These are phyloP conservation scores for Aureobasidium subglaciale DNA, from an alignment of 2,329 filamentous ascomycete genomes.

Conservation along the genomic window DNA sequence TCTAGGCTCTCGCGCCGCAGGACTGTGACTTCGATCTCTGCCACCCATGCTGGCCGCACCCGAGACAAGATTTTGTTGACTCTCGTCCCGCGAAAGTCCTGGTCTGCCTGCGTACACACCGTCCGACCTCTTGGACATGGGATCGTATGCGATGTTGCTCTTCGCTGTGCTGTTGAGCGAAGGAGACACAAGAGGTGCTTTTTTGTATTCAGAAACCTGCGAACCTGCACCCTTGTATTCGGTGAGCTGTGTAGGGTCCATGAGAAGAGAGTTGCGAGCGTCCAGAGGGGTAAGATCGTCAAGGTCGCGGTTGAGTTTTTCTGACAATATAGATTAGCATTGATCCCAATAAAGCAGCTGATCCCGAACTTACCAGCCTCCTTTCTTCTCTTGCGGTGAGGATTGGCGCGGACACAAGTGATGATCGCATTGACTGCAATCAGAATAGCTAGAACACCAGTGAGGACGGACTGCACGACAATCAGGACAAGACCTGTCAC, in stretches of 20 bases:
- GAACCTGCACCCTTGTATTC: conserved; percentile 32
- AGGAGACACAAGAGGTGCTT: conserved; percentile 25
- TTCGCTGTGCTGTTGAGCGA: conserved; percentile 23
- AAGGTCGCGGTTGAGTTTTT: conserved; percentile 63
- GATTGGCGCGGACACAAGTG: conserved; percentile 76
- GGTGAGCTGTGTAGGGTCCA: conserved; percentile 47
- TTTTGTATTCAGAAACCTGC: conserved; percentile 21
- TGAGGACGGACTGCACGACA: conserved; percentile 79
- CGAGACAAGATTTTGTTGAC: conserved; percentile 25
- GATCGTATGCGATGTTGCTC: conserved; percentile 23
- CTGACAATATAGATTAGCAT: conserved; percentile 44
- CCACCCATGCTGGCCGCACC: conserved; percentile 28
- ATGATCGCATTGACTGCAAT: conserved; percentile 86
- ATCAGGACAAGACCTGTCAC: conserved; percentile 90
- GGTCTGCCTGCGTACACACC: conserved; percentile 15
- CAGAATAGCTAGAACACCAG: conserved; percentile 73
- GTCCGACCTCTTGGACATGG: conserved; percentile 20
- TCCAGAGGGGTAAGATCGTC: conserved; percentile 83
- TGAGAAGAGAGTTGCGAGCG: conserved; percentile 77
- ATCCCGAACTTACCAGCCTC: conserved; percentile 63
- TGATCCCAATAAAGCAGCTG: neutral
- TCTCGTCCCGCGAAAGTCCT: conserved; percentile 22
- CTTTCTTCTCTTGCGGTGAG: conserved; percentile 81
- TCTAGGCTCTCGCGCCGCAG: conserved; percentile 22
- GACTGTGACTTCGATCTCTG: conserved; percentile 21